Conservation (phyloP, 345 rosid species). For the Cardamine chenopodiifolia region DNA sequence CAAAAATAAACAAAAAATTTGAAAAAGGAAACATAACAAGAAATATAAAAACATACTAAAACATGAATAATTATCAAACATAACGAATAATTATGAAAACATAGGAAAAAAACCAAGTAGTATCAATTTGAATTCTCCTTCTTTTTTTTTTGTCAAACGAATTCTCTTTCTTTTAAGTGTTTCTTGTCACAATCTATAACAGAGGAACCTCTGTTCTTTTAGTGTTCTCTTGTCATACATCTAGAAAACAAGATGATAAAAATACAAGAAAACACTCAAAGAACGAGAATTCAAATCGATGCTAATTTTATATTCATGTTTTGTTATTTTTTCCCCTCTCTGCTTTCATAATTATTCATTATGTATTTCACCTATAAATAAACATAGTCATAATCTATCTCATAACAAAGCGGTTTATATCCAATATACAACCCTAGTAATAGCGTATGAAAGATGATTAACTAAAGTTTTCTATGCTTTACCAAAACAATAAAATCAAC, state of each 20-base stretch:
- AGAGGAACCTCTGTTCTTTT: neutral
- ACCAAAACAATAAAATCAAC: constrained; percentile 21
- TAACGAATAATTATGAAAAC: too few relatives aligned
- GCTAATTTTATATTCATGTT: neutral
- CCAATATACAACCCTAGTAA: neutral
- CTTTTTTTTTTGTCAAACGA: too few relatives aligned
- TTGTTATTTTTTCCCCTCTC: neutral
- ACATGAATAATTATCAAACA: too few relatives aligned
- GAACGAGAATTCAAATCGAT: neutral
- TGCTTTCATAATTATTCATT: neutral
- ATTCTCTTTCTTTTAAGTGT: too few relatives aligned
- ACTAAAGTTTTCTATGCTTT: neutral
- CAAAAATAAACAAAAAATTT: too few relatives aligned
- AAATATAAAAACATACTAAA: too few relatives aligned
- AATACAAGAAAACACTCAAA: neutral
- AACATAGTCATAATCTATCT: too few relatives aligned
- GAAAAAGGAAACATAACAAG: neutral
- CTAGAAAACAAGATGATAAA: neutral
- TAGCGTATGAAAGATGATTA: neutral
- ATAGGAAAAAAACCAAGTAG: too few relatives aligned
- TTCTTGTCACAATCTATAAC: neutral
- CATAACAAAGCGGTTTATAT: too few relatives aligned
- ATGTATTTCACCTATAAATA: too few relatives aligned
- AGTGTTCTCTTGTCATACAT: neutral
- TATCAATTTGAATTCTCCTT: too few relatives aligned